Evolutionary conservation across 768 basidiomycete genomes (phyloP).

Genomic region (Leucocoprinus birnbaumii): DNA sequence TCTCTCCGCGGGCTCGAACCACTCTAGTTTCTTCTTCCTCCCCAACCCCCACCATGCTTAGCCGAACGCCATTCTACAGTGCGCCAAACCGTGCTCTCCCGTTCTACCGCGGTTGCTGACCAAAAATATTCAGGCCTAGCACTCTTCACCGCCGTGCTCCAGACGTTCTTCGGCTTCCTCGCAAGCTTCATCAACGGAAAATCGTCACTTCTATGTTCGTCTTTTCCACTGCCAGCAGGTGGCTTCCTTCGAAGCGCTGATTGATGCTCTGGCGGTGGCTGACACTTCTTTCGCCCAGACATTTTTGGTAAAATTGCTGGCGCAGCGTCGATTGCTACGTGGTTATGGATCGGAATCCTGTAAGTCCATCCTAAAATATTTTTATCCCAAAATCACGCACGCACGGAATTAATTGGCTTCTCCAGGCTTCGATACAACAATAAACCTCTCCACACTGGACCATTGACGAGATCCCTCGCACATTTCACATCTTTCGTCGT

Average conservation of each 20-base stretch:
- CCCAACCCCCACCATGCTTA: conserved; percentile 16
- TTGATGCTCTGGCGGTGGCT: too few relatives aligned
- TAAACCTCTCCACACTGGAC: conserved; percentile 24
- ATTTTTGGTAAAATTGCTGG: conserved; percentile 31
- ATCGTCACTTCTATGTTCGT: conserved; percentile 28
- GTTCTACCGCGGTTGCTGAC: neutral
- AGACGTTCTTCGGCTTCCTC: conserved; percentile 29
- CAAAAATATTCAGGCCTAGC: conserved; percentile 21
- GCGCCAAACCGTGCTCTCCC: conserved; percentile 5
- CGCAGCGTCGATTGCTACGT: conserved; percentile 25
- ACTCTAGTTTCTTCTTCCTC: conserved; percentile 3
- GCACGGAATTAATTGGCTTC: too few relatives aligned
- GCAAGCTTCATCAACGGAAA: conserved; percentile 30
- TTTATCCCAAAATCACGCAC: too few relatives aligned
- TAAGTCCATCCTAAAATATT: conserved; percentile 16
- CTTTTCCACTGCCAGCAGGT: neutral
- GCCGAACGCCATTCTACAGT: conserved; percentile 30
- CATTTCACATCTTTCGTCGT: conserved; percentile 30
- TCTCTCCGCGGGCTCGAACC: neutral
- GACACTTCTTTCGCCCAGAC: conserved; percentile 16
- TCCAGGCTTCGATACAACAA: conserved; percentile 27
- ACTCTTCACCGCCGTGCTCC: conserved; percentile 30
- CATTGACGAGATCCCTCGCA: conserved; percentile 27
- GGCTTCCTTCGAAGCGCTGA: neutral
- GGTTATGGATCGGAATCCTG: conserved; percentile 32